Evolutionary conservation across 2,329 filamentous ascomycete species (phyloP).

Genomic region (Botrytis cinerea): DNA sequence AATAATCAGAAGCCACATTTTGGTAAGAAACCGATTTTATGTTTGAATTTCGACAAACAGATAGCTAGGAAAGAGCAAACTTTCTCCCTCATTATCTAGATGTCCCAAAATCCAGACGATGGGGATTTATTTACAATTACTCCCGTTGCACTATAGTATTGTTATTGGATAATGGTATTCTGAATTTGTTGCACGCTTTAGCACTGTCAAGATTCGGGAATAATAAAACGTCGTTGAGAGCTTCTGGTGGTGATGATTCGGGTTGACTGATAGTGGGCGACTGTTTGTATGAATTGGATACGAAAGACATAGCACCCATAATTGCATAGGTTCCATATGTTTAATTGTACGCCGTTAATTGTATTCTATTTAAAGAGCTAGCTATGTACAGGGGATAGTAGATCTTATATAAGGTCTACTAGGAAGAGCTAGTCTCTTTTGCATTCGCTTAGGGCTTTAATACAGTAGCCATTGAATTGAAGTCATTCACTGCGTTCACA

Average conservation of each 20-base stretch:
- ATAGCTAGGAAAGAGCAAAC: accelerated
- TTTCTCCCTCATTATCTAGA: neutral
- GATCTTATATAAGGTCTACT: too few relatives aligned
- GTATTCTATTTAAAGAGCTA: too few relatives aligned
- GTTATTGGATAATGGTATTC: neutral
- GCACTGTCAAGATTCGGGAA: neutral
- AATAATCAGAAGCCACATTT: neutral
- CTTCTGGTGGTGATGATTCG: neutral
- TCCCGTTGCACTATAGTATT: neutral
- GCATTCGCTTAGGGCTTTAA: too few relatives aligned
- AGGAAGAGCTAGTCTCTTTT: too few relatives aligned
- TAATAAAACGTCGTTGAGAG: neutral
- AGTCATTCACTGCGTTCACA: too few relatives aligned
- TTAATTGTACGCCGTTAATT: too few relatives aligned
- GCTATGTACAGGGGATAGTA: too few relatives aligned
- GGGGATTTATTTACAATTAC: neutral
- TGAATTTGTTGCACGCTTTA: too few relatives aligned
- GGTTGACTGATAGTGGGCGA: neutral
- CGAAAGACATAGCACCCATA: too few relatives aligned
- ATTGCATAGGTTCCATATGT: too few relatives aligned
- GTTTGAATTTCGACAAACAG: neutral
- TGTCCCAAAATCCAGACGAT: neutral
- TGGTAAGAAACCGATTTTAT: neutral
- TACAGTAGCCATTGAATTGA: too few relatives aligned
- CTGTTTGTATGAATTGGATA: too few relatives aligned